phyloP scores from a whole-genome alignment of 306 rosid genomes.

The Coriaria nepalensis region DNA sequence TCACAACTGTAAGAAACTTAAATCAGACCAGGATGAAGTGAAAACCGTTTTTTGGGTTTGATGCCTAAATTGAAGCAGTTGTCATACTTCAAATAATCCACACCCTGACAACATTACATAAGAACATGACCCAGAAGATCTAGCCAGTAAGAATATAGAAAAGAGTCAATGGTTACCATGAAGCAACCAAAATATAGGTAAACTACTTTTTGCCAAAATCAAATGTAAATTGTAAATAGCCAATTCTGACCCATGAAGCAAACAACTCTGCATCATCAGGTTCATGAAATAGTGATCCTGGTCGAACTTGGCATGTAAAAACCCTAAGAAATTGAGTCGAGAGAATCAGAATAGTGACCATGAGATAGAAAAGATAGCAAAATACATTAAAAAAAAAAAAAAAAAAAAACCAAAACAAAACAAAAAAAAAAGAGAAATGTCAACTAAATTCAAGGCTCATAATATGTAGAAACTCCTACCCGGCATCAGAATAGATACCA shows the following conservation, averaged over 20 bases:
- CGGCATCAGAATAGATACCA: conserved; percentile 96
- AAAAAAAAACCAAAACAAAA: background rate
- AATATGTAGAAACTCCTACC: conserved; percentile 41
- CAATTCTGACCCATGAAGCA: conserved; percentile 86
- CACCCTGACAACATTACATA: conserved; percentile 32
- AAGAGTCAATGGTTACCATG: too few species aligned
- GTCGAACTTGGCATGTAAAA: conserved; percentile 92
- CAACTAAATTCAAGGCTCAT: conserved; percentile 11
- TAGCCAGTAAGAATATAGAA: too few species aligned
- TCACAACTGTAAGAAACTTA: conserved; percentile 10
- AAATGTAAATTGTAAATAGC: conserved; percentile 10
- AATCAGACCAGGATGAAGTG: conserved; percentile 19
- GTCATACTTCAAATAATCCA: conserved; percentile 95
- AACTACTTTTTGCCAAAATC: background rate
- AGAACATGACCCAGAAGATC: too few species aligned
- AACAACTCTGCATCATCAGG: conserved; percentile 58
- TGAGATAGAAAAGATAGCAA: conserved; percentile 9
- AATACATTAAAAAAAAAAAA: background rate
- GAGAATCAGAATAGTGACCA: conserved; percentile 14
- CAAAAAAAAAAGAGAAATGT: background rate
- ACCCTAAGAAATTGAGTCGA: conserved; percentile 31
- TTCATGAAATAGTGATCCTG: conserved; percentile 84
- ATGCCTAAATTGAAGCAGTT: conserved; percentile 84
- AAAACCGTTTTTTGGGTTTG: conserved; percentile 57
- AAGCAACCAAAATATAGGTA: background rate